Base-by-base conservation (phyloP, 345 rosid species). In the Mangifera indica region DNA sequence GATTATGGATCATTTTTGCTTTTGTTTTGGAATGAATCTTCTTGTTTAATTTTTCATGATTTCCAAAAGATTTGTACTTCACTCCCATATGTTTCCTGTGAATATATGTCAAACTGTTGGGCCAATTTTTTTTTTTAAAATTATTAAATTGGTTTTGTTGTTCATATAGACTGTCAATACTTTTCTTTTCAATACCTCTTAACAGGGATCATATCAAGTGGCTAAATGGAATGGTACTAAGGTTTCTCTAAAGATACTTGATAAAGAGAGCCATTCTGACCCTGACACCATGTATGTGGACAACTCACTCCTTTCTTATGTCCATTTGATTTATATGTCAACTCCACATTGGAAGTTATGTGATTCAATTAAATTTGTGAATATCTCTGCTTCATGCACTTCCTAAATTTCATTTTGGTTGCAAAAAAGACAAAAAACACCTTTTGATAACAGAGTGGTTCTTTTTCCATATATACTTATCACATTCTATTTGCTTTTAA, bases 151-250 rank as follows among this genome's bases (percentile, higher is more conserved):
- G 21, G 10, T 6, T 45, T 57, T 24, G 2, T 17, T 26, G 53
- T 46, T 4, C 46, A 1, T 1, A 54, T 52, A 7, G 11, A 42
- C 44, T 69, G 40, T 54, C 64, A 10, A 8, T 55, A 15, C 14
- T n/a, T 56, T 21, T 24, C 52, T 34, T 26, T 60, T 22, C 9
- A 54, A 37, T 63, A 25, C 55, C 42, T 48, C 56, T 37, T 73
- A 60, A 54, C 87, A 95, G 98, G 99, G 99, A 67, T 55, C 87
- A 29, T 95, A 89, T 86, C 99, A 95, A 87, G 91, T 92, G 54
- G 99, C 96, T 75, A 95, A 91, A 81, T 95, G 99, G 99, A 95
- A 95, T 76, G 99, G 98, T 60, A 92, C 98, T 11, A 89, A 92
- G 81, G 97, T 95, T 61, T 76, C 93, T 2, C 96, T 92, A 13